These are phyloP conservation scores for Boletus rex-veris DNA, from an alignment of 768 basidiomycete species.

Conservation along the genomic window DNA sequence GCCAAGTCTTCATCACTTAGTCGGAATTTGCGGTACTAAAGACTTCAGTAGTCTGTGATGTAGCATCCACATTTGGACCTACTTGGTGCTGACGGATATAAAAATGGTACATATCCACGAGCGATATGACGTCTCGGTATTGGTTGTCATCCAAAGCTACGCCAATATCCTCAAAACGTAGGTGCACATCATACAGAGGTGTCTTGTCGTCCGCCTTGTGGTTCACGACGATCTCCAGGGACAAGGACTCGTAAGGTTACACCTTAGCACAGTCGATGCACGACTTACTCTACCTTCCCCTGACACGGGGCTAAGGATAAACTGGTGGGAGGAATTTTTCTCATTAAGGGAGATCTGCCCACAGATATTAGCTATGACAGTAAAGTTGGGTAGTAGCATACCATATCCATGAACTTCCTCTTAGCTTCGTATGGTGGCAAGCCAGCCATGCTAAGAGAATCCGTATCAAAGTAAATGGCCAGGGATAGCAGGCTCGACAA, in stretches of 20 bases:
- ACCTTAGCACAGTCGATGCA: background rate
- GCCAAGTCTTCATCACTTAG: conserved; percentile 60
- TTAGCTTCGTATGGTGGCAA: conserved; percentile 62
- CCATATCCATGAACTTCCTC: conserved; percentile 72
- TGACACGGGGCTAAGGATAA: conserved; percentile 91
- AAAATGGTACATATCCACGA: conserved; percentile 96
- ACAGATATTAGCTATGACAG: background rate
- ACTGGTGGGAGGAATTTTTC: conserved; percentile 63
- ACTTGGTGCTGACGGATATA: conserved; percentile 84
- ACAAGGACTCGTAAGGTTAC: background rate
- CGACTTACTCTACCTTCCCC: conserved; percentile 81
- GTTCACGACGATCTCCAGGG: conserved; percentile 72
- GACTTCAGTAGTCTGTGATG: conserved; percentile 8
- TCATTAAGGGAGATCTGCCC: conserved; percentile 51
- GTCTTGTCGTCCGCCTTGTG: conserved; percentile 67
- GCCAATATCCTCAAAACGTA: conserved; percentile 91
- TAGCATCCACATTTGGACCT: conserved; percentile 14
- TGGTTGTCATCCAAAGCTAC: conserved; percentile 90
- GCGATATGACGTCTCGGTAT: conserved; percentile 88
- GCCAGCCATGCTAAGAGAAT: conserved; percentile 75
- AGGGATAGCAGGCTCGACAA: conserved; percentile 83
- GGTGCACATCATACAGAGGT: conserved; percentile 82
- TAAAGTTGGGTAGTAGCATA: conserved; percentile 25
- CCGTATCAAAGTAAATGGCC: conserved; percentile 94
- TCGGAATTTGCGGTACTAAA: conserved; percentile 74